Conservation (phyloP, 2,329 filamentous ascomycete species). For the Ascocoryne sarcoides region DNA sequence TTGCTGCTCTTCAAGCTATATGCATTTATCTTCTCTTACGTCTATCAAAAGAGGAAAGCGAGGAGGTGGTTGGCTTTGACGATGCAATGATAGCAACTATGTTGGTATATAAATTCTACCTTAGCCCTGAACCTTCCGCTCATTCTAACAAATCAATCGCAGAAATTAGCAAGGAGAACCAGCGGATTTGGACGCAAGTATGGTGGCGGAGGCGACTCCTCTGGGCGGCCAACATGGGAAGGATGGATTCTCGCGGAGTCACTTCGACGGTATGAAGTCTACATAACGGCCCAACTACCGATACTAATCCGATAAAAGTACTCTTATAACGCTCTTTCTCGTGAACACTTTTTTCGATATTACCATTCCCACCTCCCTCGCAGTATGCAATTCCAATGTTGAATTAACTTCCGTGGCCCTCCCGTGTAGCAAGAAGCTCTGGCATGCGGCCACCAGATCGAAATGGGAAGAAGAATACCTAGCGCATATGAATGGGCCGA, state of each 20-base stretch:
- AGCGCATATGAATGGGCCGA: not conserved
- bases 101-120: constrained; percentile 5
- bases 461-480: constrained; percentile 11
- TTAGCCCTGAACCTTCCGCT: not conserved
- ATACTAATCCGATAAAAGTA: constrained; percentile 2
- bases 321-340: constrained; percentile 11
- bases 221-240: constrained; percentile 7
- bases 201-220: not conserved
- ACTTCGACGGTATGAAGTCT: constrained; percentile 9
- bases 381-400: constrained; percentile 6
- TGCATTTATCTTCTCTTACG: constrained; percentile 13
- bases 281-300: not conserved
- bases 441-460: constrained; percentile 6
- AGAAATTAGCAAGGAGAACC: not conserved
- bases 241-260: constrained; percentile 13
- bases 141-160: not conserved
- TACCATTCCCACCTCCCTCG: not conserved
- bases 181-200: not conserved
- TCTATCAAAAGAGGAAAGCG: constrained; percentile 9
- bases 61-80: constrained; percentile 12
- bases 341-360: constrained; percentile 11
- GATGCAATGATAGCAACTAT: constrained; percentile 11
- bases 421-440: constrained; percentile 10
- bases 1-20: constrained; percentile 17
- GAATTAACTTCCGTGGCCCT: constrained; percentile 4